Conservation (phyloP, 768 basidiomycete genomes). For the Candolleomyces eurysporus region DNA sequence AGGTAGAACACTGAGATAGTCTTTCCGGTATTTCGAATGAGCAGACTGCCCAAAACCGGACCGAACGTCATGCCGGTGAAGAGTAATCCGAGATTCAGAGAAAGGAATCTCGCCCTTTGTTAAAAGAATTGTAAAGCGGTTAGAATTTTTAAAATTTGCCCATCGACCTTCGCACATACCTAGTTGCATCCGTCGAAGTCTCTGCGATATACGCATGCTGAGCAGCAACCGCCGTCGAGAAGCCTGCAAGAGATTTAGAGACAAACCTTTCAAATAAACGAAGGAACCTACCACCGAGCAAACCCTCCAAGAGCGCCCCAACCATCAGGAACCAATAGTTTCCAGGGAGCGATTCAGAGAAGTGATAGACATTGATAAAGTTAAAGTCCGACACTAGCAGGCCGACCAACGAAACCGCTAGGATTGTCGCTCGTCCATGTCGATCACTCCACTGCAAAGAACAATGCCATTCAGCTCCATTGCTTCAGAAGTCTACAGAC, state of each 20-base stretch:
- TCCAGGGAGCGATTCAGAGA: slow-evolving; percentile 62
- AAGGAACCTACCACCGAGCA: slow-evolving; percentile 59
- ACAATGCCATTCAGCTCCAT: slow-evolving; percentile 10
- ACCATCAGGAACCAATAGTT: slow-evolving; percentile 79
- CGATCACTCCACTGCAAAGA: slow-evolving; percentile 69
- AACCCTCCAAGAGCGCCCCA: slow-evolving; percentile 65
- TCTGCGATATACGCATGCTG: slow-evolving; percentile 71
- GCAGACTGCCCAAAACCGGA: slow-evolving; percentile 65
- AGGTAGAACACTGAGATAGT: slow-evolving; percentile 72
- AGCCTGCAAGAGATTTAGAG: slow-evolving; percentile 37
- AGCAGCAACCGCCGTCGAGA: slow-evolving; percentile 47
- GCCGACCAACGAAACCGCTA: slow-evolving; percentile 63
- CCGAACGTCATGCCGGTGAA: slow-evolving; percentile 79
- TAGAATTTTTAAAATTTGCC: not conserved
- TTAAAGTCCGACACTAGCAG: slow-evolving; percentile 59
- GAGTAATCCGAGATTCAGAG: slow-evolving; percentile 61
- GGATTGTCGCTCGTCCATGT: slow-evolving; percentile 62
- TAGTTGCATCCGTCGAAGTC: slow-evolving; percentile 49
- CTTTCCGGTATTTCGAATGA: slow-evolving; percentile 56
- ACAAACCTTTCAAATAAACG: not conserved
- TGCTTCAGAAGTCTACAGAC: not conserved
- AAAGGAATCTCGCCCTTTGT: slow-evolving; percentile 61
- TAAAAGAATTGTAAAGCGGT: not conserved
- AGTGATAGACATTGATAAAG: slow-evolving; percentile 64
- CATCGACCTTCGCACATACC: slow-evolving; percentile 35